Conservation (phyloP, 1,284 basidiomycete genomes). For the Trametes versicolor region DNA sequence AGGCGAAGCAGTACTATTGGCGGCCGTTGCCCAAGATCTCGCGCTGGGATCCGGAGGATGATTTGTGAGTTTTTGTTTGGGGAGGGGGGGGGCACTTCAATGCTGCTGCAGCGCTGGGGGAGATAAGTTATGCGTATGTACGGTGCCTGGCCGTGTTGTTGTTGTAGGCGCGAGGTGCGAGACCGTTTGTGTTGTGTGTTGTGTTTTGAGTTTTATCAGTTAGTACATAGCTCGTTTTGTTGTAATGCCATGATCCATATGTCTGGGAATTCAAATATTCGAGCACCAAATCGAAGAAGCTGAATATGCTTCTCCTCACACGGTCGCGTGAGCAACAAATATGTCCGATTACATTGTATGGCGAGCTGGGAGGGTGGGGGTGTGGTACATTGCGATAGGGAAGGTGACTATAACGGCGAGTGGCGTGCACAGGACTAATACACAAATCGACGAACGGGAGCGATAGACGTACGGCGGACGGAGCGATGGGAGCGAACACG, state of each 20-base stretch:
- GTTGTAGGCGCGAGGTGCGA: too few relatives aligned
- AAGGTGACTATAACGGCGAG: neutral
- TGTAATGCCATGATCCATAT: neutral
- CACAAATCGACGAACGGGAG: slow-evolving; percentile 13
- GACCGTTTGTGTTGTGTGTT: neutral
- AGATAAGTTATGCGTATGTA: slow-evolving; percentile 17
- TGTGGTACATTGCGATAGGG: slow-evolving; percentile 23
- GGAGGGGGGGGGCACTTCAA: too few relatives aligned
- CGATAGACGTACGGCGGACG: neutral
- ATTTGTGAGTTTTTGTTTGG: slow-evolving; percentile 39
- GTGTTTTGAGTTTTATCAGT: neutral
- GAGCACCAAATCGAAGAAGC: too few relatives aligned
- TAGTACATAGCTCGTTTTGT: neutral
- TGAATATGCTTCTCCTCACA: too few relatives aligned
- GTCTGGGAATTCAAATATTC: neutral
- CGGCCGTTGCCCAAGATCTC: slow-evolving; percentile 55
- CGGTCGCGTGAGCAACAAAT: neutral
- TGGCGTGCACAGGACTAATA: neutral
- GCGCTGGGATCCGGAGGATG: slow-evolving; percentile 47
- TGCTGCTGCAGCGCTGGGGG: too few relatives aligned
- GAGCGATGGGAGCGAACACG: neutral
- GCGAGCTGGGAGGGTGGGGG: neutral
- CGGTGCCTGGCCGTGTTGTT: slow-evolving; percentile 1
- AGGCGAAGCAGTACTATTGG: slow-evolving; percentile 86
- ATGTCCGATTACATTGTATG: slow-evolving; percentile 18